phyloP scores from a whole-genome alignment of 2,329 filamentous ascomycete genomes.

The Penicillium sp. region DNA sequence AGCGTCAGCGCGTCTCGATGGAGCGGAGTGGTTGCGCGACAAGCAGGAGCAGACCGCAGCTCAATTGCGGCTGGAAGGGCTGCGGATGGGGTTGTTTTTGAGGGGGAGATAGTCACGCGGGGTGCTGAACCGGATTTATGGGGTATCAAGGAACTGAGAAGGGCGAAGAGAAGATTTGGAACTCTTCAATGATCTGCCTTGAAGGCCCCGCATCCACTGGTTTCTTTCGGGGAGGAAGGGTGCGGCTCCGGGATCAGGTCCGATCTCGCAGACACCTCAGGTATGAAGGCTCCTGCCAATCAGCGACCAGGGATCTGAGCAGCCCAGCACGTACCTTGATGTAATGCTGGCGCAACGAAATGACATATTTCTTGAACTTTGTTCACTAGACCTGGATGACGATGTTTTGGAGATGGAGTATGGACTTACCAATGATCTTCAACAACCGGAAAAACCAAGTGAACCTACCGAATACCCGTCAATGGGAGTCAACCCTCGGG shows the following conservation, averaged over 20 bases:
- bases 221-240: constrained; percentile 21
- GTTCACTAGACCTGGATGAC: background rate
- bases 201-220: constrained; percentile 14
- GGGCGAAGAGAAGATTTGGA: constrained; percentile 5
- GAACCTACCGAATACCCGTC: no score
- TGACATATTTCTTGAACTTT: background rate
- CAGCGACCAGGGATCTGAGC: background rate
- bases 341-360: background rate
- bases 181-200: constrained; percentile 15
- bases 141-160: constrained; percentile 4
- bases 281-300: background rate
- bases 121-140: background rate
- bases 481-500: no score
- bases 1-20: background rate
- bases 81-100: background rate
- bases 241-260: constrained; percentile 17
- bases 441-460: no score
- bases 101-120: background rate
- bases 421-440: background rate
- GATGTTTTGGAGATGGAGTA: background rate
- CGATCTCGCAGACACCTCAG: constrained; percentile 2
- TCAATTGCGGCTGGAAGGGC: background rate
- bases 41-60: background rate
- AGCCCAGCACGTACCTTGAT: background rate
- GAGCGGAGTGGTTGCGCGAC: constrained; percentile 4